A percentile compares a stretch with the other conserved stretches of the same genome.
Evolutionary conservation across 75 land plant species (phyloP).

Genomic region (Pseudotsuga menziesii): DNA sequence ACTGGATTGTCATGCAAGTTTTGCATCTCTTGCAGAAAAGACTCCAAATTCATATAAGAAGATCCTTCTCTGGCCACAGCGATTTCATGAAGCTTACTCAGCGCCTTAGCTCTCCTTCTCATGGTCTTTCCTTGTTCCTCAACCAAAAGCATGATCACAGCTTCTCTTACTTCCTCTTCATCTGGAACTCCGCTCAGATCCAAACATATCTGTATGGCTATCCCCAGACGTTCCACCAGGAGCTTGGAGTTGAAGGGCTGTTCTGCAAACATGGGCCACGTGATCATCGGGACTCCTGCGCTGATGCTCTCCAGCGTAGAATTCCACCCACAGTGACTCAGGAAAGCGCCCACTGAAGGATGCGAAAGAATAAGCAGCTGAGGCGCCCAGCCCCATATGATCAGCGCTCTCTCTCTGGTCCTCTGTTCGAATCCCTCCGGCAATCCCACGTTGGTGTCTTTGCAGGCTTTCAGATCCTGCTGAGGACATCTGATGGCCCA

Average conservation of each 20-base stretch:
- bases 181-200: not conserved
- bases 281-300: conserved; percentile 4
- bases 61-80: not conserved
- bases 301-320: conserved; percentile 11
- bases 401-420: conserved; percentile 7
- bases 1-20: not conserved
- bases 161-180: not conserved
- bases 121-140: not conserved
- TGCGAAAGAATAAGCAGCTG: conserved; percentile 12
- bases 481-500: conserved; percentile 13
- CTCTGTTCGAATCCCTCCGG: conserved; percentile 7
- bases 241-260: not conserved
- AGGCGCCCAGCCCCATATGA: conserved; percentile 18
- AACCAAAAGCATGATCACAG: not conserved
- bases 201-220: not conserved
- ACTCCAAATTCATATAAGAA: not conserved
- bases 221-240: not conserved
- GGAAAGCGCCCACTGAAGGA: conserved; percentile 13
- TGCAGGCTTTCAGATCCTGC: too few relatives aligned
- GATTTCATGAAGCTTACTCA: not conserved
- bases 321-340: conserved; percentile 23
- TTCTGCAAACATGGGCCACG: not conserved
- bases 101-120: not conserved
- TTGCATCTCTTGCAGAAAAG: not conserved
- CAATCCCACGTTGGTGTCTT: conserved; percentile 11